Conservation (phyloP, 2,329 filamentous ascomycete species). For the Fragosphaeria purpurea region DNA sequence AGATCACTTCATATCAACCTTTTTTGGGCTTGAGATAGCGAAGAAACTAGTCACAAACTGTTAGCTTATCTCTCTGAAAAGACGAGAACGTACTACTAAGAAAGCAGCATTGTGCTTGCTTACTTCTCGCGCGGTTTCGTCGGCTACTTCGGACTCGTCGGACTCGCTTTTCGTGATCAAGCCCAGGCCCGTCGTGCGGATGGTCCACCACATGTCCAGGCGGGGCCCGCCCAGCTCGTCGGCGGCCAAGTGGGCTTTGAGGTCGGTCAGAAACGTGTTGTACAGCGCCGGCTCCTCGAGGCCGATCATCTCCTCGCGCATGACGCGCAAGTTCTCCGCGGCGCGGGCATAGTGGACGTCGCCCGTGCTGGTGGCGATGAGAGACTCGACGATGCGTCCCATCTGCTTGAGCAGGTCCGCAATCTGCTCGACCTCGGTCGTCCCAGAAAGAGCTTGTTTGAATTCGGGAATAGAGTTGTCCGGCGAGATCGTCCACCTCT, state of each 20-base stretch:
- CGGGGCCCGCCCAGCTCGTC: constrained; percentile 67
- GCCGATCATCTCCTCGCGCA: constrained; percentile 67
- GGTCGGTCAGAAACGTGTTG: constrained; percentile 58
- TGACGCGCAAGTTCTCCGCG: constrained; percentile 63
- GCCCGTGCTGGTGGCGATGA: constrained; percentile 64
- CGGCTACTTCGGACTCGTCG: constrained; percentile 54
- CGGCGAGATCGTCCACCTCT: constrained; percentile 30
- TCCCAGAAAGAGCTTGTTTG: constrained; percentile 61
- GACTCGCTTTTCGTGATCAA: constrained; percentile 57
- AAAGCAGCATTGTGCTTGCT: not conserved
- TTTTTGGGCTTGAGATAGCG: not conserved
- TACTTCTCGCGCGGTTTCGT: constrained; percentile 60
- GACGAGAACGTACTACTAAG: too few relatives aligned
- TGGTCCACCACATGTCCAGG: constrained; percentile 70
- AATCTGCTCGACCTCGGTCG: constrained; percentile 52
- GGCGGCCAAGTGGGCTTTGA: constrained; percentile 63
- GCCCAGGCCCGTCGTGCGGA: constrained; percentile 58
- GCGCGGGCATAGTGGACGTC: constrained; percentile 65
- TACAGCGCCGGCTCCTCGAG: constrained; percentile 68
- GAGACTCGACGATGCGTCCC: constrained; percentile 55
- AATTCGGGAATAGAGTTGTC: constrained; percentile 85
- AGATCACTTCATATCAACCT: not conserved
- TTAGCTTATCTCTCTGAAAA: not conserved
- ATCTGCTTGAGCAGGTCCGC: constrained; percentile 65
- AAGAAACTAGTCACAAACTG: not conserved